Evolutionary conservation across 352 stramenopile genomes (phyloP).

Genomic region (Pythium periplocum): DNA sequence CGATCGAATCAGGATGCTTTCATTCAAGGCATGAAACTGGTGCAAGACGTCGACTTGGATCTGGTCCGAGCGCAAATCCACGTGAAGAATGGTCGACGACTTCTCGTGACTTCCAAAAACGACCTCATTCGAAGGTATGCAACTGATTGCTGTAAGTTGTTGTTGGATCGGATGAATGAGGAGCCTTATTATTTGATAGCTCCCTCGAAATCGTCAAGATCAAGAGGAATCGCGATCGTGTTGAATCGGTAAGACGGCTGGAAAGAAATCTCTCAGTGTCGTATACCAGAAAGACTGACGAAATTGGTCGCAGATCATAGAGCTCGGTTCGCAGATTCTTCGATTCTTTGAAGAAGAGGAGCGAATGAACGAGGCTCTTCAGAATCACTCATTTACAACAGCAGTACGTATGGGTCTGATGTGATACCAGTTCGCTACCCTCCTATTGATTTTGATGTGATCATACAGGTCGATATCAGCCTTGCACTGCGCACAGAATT

Average conservation of each 20-base stretch:
- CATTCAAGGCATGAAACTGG: conserved; percentile 84
- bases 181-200: conserved; percentile 16
- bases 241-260: conserved; percentile 38
- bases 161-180: conserved; percentile 4
- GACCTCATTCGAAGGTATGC: conserved; percentile 64
- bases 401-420: conserved; percentile 29
- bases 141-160: background rate
- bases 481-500: conserved; percentile 50
- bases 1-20: conserved; percentile 72
- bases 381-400: conserved; percentile 59
- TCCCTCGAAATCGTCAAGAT: conserved; percentile 82
- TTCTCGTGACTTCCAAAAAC: conserved; percentile 64
- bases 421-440: too few relatives aligned
- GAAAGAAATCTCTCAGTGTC: too few relatives aligned
- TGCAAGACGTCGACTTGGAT: conserved; percentile 85
- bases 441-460: too few relatives aligned
- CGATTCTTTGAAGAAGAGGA: conserved; percentile 72
- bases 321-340: conserved; percentile 32
- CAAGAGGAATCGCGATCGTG: conserved; percentile 73
- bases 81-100: conserved; percentile 77
- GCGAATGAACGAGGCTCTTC: conserved; percentile 65
- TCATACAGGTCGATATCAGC: conserved; percentile 65
- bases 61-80: conserved; percentile 82
- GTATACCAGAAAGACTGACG: too few relatives aligned
- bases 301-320: conserved; percentile 43